Evolutionary conservation across 768 basidiomycete species (phyloP), one percentile per base, ranked within the genome.

Genomic region (Cystobasidium tubakii): DNA sequence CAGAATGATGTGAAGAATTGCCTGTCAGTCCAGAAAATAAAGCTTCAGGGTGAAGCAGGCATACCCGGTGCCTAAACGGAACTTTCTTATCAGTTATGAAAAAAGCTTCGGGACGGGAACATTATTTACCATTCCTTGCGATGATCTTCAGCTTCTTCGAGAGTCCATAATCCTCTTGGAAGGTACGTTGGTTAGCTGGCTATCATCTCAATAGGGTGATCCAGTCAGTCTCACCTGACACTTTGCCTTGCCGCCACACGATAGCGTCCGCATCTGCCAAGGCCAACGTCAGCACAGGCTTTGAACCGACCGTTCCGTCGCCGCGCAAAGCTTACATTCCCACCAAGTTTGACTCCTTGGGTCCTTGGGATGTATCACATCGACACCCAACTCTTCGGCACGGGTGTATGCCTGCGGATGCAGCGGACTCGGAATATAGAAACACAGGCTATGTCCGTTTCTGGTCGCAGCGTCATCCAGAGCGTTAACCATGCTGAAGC

Each of bases 61-160:
- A 17, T 34, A 60, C 57, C 57, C 57, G 27, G 57, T 60, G 23
- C 57, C 57, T 60, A 6, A 6, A 12, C 12, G 29, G 27, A 25
- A 27, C 2, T 29, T 2, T 10, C 21, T n/a, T n/a, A n/a, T 54
- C 53, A 54, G 53, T 29, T 4, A 7, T n/a, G 27, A n/a, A 6
- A 6, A n/a, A 54, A n/a, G 21, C 7, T 54, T 29, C 6, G 53
- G 7, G 15, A 39, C 7, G 7, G 39, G 15, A 6, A 39, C 6
- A 39, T 6, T 9, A 33, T 55, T 29, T 21, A 57, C 74, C 74
- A 34, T 42, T 75, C 13, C 74, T 33, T 1, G 63, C 74, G 17
- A 75, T 55, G 44, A 75, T 75, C 69, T 75, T 75, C 19, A 75
- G 43, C 43, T 64, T 75, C 12, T 72, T 44, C 23, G 57, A 31